Evolutionary conservation across 768 basidiomycete genomes (phyloP).

Genomic region (Auriscalpium vulgare): DNA sequence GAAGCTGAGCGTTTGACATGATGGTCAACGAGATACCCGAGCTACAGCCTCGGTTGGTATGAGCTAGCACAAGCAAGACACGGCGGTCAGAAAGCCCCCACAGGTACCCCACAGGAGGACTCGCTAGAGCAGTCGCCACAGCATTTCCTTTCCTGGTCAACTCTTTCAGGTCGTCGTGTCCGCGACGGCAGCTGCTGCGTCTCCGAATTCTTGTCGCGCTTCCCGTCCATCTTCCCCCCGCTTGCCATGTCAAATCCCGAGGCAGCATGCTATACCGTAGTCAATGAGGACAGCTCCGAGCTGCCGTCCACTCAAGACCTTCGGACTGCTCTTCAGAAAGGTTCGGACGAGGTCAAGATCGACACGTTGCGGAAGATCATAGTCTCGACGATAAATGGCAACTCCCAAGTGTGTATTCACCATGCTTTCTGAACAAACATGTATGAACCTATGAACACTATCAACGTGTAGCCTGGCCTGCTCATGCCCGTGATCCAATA

Average conservation of each 20-base stretch:
- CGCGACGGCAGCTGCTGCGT: neutral
- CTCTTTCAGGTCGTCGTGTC: neutral
- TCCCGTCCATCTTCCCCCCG: conserved; percentile 3
- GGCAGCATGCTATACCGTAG: conserved; percentile 68
- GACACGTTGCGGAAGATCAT: conserved; percentile 95
- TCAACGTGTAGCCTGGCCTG: conserved; percentile 56
- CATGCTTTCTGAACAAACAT: neutral
- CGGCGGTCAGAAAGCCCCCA: too few relatives aligned
- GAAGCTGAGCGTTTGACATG: conserved; percentile 47
- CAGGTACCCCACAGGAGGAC: too few relatives aligned
- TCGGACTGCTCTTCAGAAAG: conserved; percentile 81
- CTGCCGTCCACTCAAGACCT: conserved; percentile 78
- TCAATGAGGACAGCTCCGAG: conserved; percentile 67
- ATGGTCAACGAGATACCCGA: neutral
- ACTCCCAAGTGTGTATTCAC: conserved; percentile 61
- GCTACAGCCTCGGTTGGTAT: too few relatives aligned
- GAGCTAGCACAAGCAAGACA: too few relatives aligned
- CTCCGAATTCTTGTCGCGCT: neutral
- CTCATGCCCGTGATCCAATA: conserved; percentile 99
- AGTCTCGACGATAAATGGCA: conserved; percentile 89
- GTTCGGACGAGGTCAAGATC: conserved; percentile 92
- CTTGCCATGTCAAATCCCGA: conserved; percentile 37
- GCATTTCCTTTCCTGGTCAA: neutral
- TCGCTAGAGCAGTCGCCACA: conserved; percentile 2
- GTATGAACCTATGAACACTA: conserved; percentile 1